Base-by-base conservation (phyloP, 108 stramenopile species). In the Skeletonema potamos region DNA sequence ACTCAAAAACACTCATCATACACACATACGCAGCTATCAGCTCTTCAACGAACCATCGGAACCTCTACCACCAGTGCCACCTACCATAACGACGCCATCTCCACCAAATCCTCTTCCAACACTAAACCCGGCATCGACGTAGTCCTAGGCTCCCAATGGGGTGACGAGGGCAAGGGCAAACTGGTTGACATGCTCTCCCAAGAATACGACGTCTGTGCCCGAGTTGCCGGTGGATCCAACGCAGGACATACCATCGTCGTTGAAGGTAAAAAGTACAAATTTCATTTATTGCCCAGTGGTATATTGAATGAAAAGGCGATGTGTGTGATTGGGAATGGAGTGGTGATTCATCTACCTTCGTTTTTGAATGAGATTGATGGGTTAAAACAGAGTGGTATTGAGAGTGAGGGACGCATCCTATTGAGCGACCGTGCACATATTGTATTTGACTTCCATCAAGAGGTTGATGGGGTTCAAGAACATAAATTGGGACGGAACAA, bases 91-190 rank as follows among this genome's bases (percentile, higher is more conserved):
- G 69, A 63, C 30, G 34, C 20, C 5, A 61, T 59, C 37, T 34
- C 54, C 26, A 59, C 65, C 41, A 60, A 57, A 10, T 68, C 33
- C 48, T 56, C 74, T 51, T 51, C 48, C 20, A n/a, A n/a, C n/a
- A 51, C 48, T 20, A 54, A 37, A 3, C 82, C 81, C 43, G 91
- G 91, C 26, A 93, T 96, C 67, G 94, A 96, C 73, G 91, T 97
- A 36, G 96, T 98, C 8, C 74, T 98, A 54, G 98, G 98, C 15
- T 89, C 87, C 39, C 98, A 98, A 64, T 99, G 99, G 99, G 98
- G 98, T 17, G 99, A 99, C 77, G 99, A 99, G 81, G 99, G 99
- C 48, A 99, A 99, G 85, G 99, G 99, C 66, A 99, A 99, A 77
- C 91, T 99, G n/a, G 97, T 96, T 8, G 97, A 98, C 72, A 88